Base-by-base conservation (phyloP, 108 stramenopile species). In the Stephanodiscus minutulus region DNA sequence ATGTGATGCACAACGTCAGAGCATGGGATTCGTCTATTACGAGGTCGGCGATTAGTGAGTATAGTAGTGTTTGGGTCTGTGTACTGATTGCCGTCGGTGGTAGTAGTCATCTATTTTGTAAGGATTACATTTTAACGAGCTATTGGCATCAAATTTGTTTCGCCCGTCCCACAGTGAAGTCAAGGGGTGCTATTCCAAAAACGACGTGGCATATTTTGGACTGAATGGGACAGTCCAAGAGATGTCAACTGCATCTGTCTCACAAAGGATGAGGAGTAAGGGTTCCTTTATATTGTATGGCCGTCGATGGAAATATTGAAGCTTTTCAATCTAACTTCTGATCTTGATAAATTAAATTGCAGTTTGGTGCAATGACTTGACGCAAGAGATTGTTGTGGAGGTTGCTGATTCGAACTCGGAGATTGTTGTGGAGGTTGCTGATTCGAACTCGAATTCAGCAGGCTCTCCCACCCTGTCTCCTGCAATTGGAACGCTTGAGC, bases 161-260 rank as follows among this genome's bases (percentile, higher is more conserved):
- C 7, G 11, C 39, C 3, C 39, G 5, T 4, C 11, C 8, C 39
- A 39, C 39, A 52, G 50, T 52, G 22, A 21, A 52, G 4, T 52
- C 2, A 52, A 52, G 50, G 50, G 50, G 20, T 52, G 50, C 9
- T 52, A 9, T 52, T 52, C 8, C 22, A 20, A 52, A 20, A 24
- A 52, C 20, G 50, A 52, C 50, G 50, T 52, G 50, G 50, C 50
- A 52, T 52, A 52, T 52, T 52, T 52, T 20, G 50, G 50, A 3
- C 5, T 52, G 1, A 7, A 24, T 52, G 50, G 50, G 17, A 52
- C 50, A 7, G 50, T 24, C 7, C 5, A 24, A 10, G 50, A 52
- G 50, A 52, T 52, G 50, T 52, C 50, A 24, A 20, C 22, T 52
- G 2, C n/a, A 24, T 52, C 50, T 52, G 50, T 20, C 7, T 7